phyloP scores from a whole-genome alignment of 2,329 filamentous ascomycete species.

The Penicillium sp. region DNA sequence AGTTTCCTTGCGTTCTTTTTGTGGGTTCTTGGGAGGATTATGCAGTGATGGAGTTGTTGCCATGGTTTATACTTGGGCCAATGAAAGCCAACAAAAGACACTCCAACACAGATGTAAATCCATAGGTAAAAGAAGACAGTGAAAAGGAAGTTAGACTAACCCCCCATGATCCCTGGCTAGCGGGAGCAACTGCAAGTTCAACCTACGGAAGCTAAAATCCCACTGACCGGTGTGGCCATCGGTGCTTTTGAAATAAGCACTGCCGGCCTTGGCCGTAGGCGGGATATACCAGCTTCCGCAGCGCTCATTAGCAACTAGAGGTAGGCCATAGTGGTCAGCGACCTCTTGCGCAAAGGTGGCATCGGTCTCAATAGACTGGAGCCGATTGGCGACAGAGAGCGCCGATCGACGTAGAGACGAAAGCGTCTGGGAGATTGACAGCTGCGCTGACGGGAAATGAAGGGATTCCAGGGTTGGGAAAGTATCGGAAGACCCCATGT shows the following conservation, averaged over 20 bases:
- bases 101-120: background rate
- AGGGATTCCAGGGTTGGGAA: conserved; percentile 45
- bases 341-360: conserved; percentile 70
- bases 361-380: conserved; percentile 75
- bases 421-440: conserved; percentile 68
- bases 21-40: background rate
- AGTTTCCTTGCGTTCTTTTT: conserved; percentile 6
- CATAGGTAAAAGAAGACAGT: background rate
- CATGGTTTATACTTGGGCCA: background rate
- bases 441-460: conserved; percentile 57
- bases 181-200: conserved; percentile 80
- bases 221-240: conserved; percentile 91
- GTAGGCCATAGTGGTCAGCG: conserved; percentile 53
- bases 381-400: conserved; percentile 76
- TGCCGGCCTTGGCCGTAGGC: conserved; percentile 63
- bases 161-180: conserved; percentile 67
- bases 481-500: conserved; percentile 31
- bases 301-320: conserved; percentile 86
- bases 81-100: background rate
- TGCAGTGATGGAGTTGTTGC: background rate
- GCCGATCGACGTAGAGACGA: conserved; percentile 72
- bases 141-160: conserved; percentile 44
- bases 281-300: conserved; percentile 94
- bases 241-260: conserved; percentile 96
- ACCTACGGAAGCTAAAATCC: conserved; percentile 78